phyloP scores from a whole-genome alignment of 1,284 basidiomycete genomes.

The Fomitopsis pinicola region DNA sequence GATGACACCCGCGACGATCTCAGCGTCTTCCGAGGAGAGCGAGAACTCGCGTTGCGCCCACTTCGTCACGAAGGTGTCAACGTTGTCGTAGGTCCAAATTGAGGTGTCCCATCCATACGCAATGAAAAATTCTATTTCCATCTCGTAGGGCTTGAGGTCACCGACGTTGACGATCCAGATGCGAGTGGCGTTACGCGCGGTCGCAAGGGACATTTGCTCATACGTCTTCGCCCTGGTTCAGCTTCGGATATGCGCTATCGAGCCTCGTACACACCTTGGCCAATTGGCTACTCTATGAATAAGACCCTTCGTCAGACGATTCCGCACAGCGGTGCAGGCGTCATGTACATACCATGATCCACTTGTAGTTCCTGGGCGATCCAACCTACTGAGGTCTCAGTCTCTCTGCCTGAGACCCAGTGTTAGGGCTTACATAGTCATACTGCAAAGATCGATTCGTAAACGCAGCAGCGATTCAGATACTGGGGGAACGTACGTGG shows the following conservation, averaged over 20 bases:
- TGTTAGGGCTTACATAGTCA: slow-evolving; percentile 36
- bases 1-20: slow-evolving; percentile 46
- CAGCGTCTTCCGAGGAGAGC: slow-evolving; percentile 33
- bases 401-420: neutral
- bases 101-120: slow-evolving; percentile 57
- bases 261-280: slow-evolving; percentile 19
- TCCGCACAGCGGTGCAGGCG: neutral
- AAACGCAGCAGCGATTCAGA: neutral
- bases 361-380: slow-evolving; percentile 55
- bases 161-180: slow-evolving; percentile 66
- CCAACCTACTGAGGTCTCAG: slow-evolving; percentile 38
- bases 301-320: neutral
- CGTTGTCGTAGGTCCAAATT: slow-evolving; percentile 46
- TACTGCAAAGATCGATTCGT: slow-evolving; percentile 14
- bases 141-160: slow-evolving; percentile 71
- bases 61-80: slow-evolving; percentile 46
- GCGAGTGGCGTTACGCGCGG: slow-evolving; percentile 50
- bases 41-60: slow-evolving; percentile 71
- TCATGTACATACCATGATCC: slow-evolving; percentile 42
- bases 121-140: slow-evolving; percentile 68
- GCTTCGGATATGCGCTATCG: neutral
- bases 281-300: slow-evolving; percentile 19
- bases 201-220: slow-evolving; percentile 59
- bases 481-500: slow-evolving; percentile 38
- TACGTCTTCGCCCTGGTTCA: slow-evolving; percentile 34